These are phyloP conservation scores for Yamadazyma pseudoaaseri DNA, from an alignment of 1,139 yeast genomes.

Conservation along the genomic window DNA sequence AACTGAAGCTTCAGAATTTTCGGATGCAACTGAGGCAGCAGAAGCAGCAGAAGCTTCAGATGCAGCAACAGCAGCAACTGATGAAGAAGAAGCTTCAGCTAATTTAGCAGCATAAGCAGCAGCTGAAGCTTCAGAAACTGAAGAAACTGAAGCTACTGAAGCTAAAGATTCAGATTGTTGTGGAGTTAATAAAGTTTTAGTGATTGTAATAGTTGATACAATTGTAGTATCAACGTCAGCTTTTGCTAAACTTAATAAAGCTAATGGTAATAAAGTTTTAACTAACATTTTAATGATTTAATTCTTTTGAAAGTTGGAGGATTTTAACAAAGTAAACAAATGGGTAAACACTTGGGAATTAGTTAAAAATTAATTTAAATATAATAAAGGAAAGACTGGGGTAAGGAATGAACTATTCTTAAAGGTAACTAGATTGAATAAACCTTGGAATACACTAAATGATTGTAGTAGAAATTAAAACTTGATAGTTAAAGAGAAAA, in stretches of 20 bases:
- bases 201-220: slow-evolving; percentile 39
- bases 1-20: slow-evolving; percentile 8
- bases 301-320: not conserved
- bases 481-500: slow-evolving; percentile 4
- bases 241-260: slow-evolving; percentile 26
- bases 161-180: slow-evolving; percentile 33
- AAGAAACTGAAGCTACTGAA: slow-evolving; percentile 18
- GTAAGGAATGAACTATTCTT: slow-evolving; percentile 14
- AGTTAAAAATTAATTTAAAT: too few relatives aligned
- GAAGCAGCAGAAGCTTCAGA: slow-evolving; percentile 14
- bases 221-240: slow-evolving; percentile 45
- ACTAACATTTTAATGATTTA: slow-evolving; percentile 25
- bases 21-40: slow-evolving; percentile 16
- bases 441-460: not conserved
- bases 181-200: slow-evolving; percentile 44
- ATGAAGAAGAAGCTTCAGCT: slow-evolving; percentile 15
- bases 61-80: slow-evolving; percentile 13
- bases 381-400: slow-evolving; percentile 30
- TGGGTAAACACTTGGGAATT: slow-evolving; percentile 2
- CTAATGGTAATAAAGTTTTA: slow-evolving; percentile 21
- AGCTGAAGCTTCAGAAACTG: slow-evolving; percentile 18
- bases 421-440: not conserved
- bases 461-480: not conserved
- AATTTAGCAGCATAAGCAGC: slow-evolving; percentile 12
- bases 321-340: slow-evolving; percentile 1